Conservation (phyloP, 495 filamentous ascomycete species). For the Filosporella fistucella region DNA sequence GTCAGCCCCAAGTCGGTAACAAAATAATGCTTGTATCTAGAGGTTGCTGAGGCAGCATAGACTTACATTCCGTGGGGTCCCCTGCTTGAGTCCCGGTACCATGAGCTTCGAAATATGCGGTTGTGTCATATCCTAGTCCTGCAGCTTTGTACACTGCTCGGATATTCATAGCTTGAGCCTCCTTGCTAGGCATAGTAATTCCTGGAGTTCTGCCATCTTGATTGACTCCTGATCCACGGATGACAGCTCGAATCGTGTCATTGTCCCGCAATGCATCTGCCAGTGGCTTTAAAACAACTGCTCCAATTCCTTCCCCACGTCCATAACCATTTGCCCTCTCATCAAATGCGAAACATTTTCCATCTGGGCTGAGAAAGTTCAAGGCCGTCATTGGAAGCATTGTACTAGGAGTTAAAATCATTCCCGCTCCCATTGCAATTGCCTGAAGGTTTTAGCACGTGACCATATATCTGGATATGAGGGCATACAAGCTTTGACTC, state of each 20-base stretch:
- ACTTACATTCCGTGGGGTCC: slow-evolving; percentile 61
- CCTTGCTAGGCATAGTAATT: slow-evolving; percentile 53
- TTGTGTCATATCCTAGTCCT: slow-evolving; percentile 33
- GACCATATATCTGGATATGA: not conserved
- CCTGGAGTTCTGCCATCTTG: slow-evolving; percentile 55
- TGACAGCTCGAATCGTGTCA: slow-evolving; percentile 3
- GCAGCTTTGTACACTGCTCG: slow-evolving; percentile 18
- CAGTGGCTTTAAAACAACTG: not conserved
- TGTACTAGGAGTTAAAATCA: not conserved
- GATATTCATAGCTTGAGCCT: slow-evolving; percentile 44
- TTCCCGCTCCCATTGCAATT: not conserved
- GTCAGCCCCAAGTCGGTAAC: too few species aligned
- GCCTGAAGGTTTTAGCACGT: not conserved
- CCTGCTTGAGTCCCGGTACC: slow-evolving; percentile 42
- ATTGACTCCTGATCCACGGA: slow-evolving; percentile 28
- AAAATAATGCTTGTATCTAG: too few species aligned
- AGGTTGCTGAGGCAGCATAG: too few species aligned
- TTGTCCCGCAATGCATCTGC: not conserved
- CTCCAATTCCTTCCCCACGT: slow-evolving; percentile 2
- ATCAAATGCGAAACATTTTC: not conserved
- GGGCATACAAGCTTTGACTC: slow-evolving; percentile 33
- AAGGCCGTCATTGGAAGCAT: not conserved
- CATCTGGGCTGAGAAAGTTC: not conserved
- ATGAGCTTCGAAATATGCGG: slow-evolving; percentile 27
- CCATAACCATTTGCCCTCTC: slow-evolving; percentile 2